Conservation (phyloP, 1,284 basidiomycete genomes). For the Pyrrhoderma lamaoense region DNA sequence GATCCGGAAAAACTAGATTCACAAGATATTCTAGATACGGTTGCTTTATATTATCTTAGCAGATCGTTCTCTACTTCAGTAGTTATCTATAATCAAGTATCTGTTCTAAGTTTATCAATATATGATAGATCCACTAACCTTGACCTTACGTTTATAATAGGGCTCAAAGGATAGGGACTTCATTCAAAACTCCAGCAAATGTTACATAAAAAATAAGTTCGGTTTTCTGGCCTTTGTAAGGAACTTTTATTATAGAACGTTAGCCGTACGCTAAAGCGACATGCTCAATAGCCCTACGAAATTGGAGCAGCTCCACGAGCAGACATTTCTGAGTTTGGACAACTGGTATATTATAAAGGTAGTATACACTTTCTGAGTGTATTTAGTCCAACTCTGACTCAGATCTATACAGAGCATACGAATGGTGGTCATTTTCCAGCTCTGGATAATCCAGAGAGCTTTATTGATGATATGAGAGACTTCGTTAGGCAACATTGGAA, state of each 20-base stretch:
- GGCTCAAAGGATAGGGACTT: slow-evolving; percentile 9
- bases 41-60: slow-evolving; percentile 23
- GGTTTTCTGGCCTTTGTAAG: slow-evolving; percentile 20
- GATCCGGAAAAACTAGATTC: slow-evolving; percentile 18
- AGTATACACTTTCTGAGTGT: no score
- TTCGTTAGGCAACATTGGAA: slow-evolving; percentile 9
- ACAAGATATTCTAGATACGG: slow-evolving; percentile 21
- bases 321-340: slow-evolving; percentile 14
- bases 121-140: slow-evolving; percentile 1
- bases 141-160: neutral
- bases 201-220: slow-evolving; percentile 17
- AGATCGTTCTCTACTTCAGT: slow-evolving; percentile 21
- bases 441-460: slow-evolving; percentile 12
- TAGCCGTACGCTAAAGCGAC: neutral
- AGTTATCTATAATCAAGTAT: slow-evolving; percentile 21
- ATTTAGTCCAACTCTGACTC: no score
- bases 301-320: slow-evolving; percentile 18
- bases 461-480: slow-evolving; percentile 12
- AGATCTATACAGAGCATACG: slow-evolving; percentile 11
- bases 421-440: slow-evolving; percentile 17
- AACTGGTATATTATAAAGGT: slow-evolving; percentile 21
- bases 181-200: neutral
- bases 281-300: slow-evolving; percentile 20
- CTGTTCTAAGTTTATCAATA: neutral
- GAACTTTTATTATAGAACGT: neutral